phyloP scores from a whole-genome alignment of 768 basidiomycete genomes.

The Tylopilus cervinicoccineus region DNA sequence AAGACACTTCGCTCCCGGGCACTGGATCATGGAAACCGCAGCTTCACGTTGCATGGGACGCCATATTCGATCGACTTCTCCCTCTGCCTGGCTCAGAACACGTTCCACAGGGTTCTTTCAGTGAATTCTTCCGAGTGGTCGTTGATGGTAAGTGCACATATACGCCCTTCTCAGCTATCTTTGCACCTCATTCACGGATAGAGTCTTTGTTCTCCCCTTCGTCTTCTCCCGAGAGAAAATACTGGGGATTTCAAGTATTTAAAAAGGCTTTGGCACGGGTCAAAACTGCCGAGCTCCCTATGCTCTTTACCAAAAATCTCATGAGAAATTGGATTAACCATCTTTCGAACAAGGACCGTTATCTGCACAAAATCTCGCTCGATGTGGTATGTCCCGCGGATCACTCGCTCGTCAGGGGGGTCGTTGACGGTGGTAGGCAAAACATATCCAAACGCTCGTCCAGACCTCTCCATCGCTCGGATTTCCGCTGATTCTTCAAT shows the following conservation, averaged over 20 bases:
- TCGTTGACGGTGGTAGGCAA: slow-evolving; percentile 45
- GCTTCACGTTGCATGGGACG: slow-evolving; percentile 88
- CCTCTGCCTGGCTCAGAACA: slow-evolving; percentile 38
- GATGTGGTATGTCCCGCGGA: slow-evolving; percentile 56
- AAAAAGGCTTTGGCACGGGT: slow-evolving; percentile 71
- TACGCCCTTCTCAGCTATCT: neutral
- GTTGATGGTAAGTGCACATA: slow-evolving; percentile 72
- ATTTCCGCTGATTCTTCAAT: slow-evolving; percentile 78
- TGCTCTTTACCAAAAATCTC: slow-evolving; percentile 91
- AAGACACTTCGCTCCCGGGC: slow-evolving; percentile 46
- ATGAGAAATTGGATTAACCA: slow-evolving; percentile 98
- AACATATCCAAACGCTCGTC: slow-evolving; percentile 71
- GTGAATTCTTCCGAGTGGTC: slow-evolving; percentile 86
- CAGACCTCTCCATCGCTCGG: slow-evolving; percentile 74
- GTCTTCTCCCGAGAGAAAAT: slow-evolving; percentile 84
- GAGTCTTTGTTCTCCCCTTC: slow-evolving; percentile 84
- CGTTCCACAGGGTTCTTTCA: slow-evolving; percentile 57
- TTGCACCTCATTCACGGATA: slow-evolving; percentile 28
- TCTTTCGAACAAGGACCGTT: slow-evolving; percentile 80
- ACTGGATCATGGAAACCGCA: slow-evolving; percentile 80
- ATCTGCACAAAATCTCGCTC: slow-evolving; percentile 84
- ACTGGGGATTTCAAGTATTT: slow-evolving; percentile 95
- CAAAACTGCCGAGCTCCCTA: slow-evolving; percentile 61
- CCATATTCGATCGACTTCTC: slow-evolving; percentile 74
- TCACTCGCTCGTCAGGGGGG: neutral